Evolutionary conservation across 768 basidiomycete genomes (phyloP).

Genomic region (Amanita muscaria): DNA sequence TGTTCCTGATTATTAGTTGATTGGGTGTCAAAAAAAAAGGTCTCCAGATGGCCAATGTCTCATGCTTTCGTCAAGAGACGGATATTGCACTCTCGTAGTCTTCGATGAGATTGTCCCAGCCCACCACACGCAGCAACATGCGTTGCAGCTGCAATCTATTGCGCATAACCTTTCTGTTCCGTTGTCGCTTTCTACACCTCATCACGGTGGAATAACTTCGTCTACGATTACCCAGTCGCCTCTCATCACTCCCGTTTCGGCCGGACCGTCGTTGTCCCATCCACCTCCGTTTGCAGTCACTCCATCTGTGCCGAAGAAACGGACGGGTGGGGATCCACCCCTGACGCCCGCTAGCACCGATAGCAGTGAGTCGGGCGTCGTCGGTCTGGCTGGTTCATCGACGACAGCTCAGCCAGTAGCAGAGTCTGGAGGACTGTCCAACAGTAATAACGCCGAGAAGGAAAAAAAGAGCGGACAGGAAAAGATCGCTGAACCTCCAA

Average conservation of each 20-base stretch:
- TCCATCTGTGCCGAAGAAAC: conserved; percentile 26
- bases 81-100: conserved; percentile 91
- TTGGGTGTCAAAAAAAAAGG: conserved; percentile 37
- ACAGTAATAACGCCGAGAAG: conserved; percentile 5
- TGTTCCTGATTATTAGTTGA: background rate
- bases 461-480: conserved; percentile 1
- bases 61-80: conserved; percentile 87
- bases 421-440: conserved; percentile 1
- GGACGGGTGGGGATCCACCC: conserved; percentile 30
- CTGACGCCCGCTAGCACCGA: conserved; percentile 43
- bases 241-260: conserved; percentile 3
- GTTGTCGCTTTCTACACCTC: conserved; percentile 30
- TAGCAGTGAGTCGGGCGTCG: conserved; percentile 22
- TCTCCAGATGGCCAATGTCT: conserved; percentile 93
- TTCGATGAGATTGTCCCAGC: conserved; percentile 92
- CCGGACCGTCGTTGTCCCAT: background rate
- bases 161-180: conserved; percentile 77
- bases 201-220: background rate
- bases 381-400: background rate
- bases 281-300: conserved; percentile 12
- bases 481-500: conserved; percentile 6
- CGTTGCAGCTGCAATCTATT: conserved; percentile 84
- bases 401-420: conserved; percentile 13
- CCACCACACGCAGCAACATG: conserved; percentile 85
- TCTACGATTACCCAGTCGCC: background rate